Conservation (phyloP, 306 rosid genomes). For the Ziziphus jujuba region DNA sequence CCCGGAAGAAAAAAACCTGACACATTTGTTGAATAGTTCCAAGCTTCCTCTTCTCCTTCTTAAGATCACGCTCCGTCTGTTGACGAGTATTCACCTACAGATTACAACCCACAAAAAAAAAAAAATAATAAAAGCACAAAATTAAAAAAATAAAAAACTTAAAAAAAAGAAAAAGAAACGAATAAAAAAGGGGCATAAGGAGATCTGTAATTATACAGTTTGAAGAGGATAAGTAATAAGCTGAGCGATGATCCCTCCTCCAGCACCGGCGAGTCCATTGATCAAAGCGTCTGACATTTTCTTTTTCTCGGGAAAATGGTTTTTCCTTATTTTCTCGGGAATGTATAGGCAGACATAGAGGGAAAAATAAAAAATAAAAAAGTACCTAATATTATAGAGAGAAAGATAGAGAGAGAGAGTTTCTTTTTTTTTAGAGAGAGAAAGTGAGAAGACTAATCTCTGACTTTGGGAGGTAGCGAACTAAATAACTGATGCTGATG, state of each 20-base stretch:
- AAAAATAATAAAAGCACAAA: neutral
- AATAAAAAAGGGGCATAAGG: neutral
- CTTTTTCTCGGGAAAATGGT: conserved; percentile 14
- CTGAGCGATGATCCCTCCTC: conserved; percentile 98
- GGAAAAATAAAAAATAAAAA: neutral
- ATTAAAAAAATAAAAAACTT: neutral
- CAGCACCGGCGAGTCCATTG: conserved; percentile 96
- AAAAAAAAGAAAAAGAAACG: neutral
- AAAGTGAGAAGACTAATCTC: conserved; percentile 9
- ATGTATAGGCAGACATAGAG: conserved; percentile 11
- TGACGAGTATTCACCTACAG: conserved; percentile 91
- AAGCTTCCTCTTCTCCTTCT: conserved; percentile 48
- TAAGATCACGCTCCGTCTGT: conserved; percentile 85
- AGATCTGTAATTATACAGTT: conserved; percentile 44
- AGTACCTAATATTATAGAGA: neutral
- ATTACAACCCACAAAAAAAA: conserved; percentile 24
- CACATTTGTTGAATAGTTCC: conserved; percentile 66
- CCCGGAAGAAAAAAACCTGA: conserved; percentile 51
- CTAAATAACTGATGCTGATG: conserved; percentile 7
- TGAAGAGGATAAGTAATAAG: conserved; percentile 97
- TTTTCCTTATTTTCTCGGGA: conserved; percentile 12
- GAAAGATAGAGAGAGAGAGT: too few relatives aligned
- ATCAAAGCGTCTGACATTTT: conserved; percentile 94
- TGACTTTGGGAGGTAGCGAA: conserved; percentile 22
- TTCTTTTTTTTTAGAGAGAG: neutral